Evolutionary conservation across 441 rosid species (phyloP), one percentile per base, ranked within the genome.

Genomic region (Gossypium trilobum): DNA sequence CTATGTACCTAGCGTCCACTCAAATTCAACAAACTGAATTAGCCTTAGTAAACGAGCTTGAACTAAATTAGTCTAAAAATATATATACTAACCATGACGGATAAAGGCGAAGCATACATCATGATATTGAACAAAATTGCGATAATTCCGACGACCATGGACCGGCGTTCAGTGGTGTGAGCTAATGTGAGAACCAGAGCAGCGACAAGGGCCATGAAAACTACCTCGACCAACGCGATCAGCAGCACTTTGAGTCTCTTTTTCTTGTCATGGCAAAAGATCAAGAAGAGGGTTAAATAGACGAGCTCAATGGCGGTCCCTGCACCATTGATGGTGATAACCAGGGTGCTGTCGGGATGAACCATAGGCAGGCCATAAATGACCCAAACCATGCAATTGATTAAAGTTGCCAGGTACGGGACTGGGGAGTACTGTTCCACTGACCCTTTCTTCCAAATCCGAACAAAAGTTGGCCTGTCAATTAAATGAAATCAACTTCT

Each of bases 31-130:
- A n/a, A 59, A 29, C 6, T 14, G 5, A 50, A 50, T 50, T 56
- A 56, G 29, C 23, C 39, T 33, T 33, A 1, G 39, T 33, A 33
- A 33, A 33, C 39, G 39, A 33, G 39, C 39, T 33, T 33, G 39
- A 33, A 1, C 39, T 33, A 33, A 33, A 33, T 33, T 33, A 33
- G 39, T 33, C 39, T 33, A 33, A 6, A 31, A 33, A 33, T 5
- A 33, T 33, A 33, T 33, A 6, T 54, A 81, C 90, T 68, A 8
- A 90, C 98, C 97, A 91, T 89, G 81, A 94, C 81, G 1, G 94
- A 83, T 29, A 94, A 75, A 0, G 99, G 98, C 8, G 99, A 64
- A 73, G 93, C 97, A 39, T 94, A 94, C 97, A 91, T 94, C 87
- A 85, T 75, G 80, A 89, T 70, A 61, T 85, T 89, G 72, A 90